Evolutionary conservation across 2,329 filamentous ascomycete species (phyloP).

Genomic region (Trichoderma asperellum): DNA sequence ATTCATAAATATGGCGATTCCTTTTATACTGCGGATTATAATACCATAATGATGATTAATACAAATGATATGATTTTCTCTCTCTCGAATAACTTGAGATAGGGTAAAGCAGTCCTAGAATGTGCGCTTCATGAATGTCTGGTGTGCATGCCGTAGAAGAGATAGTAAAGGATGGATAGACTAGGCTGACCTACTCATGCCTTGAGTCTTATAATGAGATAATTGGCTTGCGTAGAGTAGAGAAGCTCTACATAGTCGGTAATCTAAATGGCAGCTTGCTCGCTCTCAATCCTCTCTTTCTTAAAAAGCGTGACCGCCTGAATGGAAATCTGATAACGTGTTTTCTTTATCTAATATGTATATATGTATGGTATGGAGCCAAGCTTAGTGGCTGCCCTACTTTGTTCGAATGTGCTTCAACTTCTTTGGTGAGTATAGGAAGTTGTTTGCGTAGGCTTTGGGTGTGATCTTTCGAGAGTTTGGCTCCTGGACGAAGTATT

Average conservation of each 20-base stretch:
- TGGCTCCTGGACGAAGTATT: slow-evolving; percentile 98
- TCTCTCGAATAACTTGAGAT: neutral
- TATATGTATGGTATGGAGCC: neutral
- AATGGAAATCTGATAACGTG: neutral
- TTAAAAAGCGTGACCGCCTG: neutral
- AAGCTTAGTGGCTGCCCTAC: slow-evolving; percentile 47
- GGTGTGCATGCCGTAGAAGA: neutral
- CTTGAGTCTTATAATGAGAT: neutral
- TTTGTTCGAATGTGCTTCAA: slow-evolving; percentile 86
- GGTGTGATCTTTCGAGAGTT: slow-evolving; percentile 83
- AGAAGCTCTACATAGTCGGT: neutral
- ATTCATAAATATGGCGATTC: neutral
- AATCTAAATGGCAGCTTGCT: neutral
- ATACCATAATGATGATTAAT: slow-evolving; percentile 11
- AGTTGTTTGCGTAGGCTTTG: slow-evolving; percentile 98
- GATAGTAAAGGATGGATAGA: neutral
- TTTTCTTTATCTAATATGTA: slow-evolving; percentile 5
- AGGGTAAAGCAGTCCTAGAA: neutral
- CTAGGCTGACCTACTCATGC: neutral
- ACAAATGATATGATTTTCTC: neutral
- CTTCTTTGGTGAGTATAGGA: slow-evolving; percentile 81
- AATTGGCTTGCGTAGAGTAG: neutral
- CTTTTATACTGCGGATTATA: neutral
- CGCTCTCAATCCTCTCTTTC: neutral
- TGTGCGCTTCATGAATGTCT: neutral